Base-by-base conservation (phyloP, 108 stramenopile genomes). In the Cyclostephanos invisitatus region DNA sequence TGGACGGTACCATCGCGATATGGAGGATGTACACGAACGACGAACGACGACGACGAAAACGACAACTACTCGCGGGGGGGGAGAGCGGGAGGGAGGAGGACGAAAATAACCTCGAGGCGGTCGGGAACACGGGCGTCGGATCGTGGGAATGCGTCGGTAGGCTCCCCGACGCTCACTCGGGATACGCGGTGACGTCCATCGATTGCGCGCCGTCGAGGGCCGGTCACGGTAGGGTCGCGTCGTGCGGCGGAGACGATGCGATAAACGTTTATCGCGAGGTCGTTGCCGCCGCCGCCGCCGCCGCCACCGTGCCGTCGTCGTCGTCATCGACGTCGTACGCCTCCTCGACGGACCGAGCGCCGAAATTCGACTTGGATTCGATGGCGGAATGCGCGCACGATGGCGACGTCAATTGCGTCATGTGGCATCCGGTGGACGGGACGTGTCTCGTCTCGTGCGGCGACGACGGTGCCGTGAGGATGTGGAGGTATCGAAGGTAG, bases 321-420 rank as follows among this genome's bases (percentile, higher is more conserved):
- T 50, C 28, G 27, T 67, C 75, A n/a, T n/a, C n/a, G n/a, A n/a
- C n/a, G n/a, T n/a, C n/a, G n/a, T n/a, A n/a, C n/a, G n/a, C n/a
- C n/a, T n/a, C n/a, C n/a, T n/a, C n/a, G n/a, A n/a, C n/a, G 14
- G 84, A 86, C 18, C 90, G 91, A 56, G 71, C 81, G 51, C 90
- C 90, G 32, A 76, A 84, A 62, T 92, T 90, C 81, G 47, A 79
- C 18, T 24, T 88, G 11, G 96, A 85, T 50, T 83, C 66, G 5
- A 55, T 73, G 12, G 64, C 61, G 49, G 61, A 75, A 0, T 61
- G 65, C 28, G 89, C 85, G 0, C 96, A 97, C 67, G 90, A 80
- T 9, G 90, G 88, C 9, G 98, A 99, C 77, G 91, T 98, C 42
- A 99, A 99, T 83, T 95, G 95, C 67, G 97, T 98, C 6, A 67